Evolutionary conservation across 2,329 filamentous ascomycete genomes (phyloP).

Genomic region (Arthrobotrys entomopaga): DNA sequence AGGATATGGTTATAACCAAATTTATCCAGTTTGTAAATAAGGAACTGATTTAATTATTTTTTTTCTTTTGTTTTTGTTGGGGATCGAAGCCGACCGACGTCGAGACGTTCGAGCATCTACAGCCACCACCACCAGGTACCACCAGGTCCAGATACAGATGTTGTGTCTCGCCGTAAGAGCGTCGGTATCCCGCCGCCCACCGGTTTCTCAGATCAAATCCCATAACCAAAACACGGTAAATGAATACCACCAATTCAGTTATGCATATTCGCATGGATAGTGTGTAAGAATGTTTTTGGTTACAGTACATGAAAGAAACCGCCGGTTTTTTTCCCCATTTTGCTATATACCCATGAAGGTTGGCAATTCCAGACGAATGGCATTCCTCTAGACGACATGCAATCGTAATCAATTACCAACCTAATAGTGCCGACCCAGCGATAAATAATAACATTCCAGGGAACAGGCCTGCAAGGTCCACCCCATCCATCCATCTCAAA

Average conservation of each 20-base stretch:
- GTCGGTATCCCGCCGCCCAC: slow-evolving; percentile 14
- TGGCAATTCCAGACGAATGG: background rate
- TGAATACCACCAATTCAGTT: no score
- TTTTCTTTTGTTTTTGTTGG: slow-evolving; percentile 16
- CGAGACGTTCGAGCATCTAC: no score
- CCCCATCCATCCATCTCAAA: background rate
- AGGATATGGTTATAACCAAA: no score
- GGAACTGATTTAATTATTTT: no score
- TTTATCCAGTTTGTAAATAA: no score
- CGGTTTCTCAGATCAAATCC: background rate
- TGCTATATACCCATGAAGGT: background rate
- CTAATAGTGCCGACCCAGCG: no score
- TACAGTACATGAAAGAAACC: background rate
- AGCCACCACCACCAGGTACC: no score
- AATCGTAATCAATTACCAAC: slow-evolving; percentile 3
- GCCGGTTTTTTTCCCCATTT: no score
- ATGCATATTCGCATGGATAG: no score
- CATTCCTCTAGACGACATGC: slow-evolving; percentile 9
- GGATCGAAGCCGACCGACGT: background rate
- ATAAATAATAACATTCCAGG: background rate
- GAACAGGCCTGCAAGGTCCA: background rate
- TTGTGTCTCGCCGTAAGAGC: slow-evolving; percentile 21
- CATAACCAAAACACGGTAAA: no score
- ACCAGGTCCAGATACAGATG: background rate
- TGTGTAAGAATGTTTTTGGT: no score